Percentiles rank a stretch among this genome's conserved stretches.
These are phyloP conservation scores for Shiraia bambusicola DNA, from an alignment of 2,329 filamentous ascomycete genomes.

Conservation along the genomic window DNA sequence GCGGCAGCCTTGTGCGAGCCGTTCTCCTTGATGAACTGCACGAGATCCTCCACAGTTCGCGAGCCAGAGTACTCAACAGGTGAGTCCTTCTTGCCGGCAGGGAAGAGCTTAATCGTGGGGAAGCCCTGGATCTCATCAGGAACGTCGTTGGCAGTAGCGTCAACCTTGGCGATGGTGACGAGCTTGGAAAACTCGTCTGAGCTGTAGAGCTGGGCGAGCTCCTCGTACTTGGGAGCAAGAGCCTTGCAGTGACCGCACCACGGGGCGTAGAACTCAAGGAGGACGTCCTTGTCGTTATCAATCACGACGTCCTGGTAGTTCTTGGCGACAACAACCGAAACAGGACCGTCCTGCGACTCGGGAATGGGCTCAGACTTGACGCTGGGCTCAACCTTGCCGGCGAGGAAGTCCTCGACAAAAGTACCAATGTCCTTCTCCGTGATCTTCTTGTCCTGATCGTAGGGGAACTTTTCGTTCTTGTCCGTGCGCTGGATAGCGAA, in stretches of 20 bases:
- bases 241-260: constrained; percentile 73
- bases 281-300: constrained; percentile 92
- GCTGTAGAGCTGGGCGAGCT: constrained; percentile 60
- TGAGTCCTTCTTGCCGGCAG: constrained; percentile 81
- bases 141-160: constrained; percentile 93
- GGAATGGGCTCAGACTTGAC: constrained; percentile 98
- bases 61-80: constrained; percentile 85
- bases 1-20: constrained; percentile 83
- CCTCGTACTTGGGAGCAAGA: constrained; percentile 68
- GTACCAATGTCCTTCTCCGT: constrained; percentile 70
- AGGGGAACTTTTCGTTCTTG: constrained; percentile 98
- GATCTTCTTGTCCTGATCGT: constrained; percentile 79
- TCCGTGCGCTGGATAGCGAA: constrained; percentile 95
- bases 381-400: constrained; percentile 89
- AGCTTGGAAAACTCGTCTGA: constrained; percentile 55
- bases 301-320: constrained; percentile 90
- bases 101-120: constrained; percentile 98
- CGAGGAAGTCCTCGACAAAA: constrained; percentile 83
- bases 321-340: constrained; percentile 87
- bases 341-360: constrained; percentile 86
- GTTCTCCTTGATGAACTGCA: constrained; percentile 90
- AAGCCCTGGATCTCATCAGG: constrained; percentile 96
- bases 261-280: constrained; percentile 97
- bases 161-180: constrained; percentile 81
- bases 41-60: constrained; percentile 87